Evolutionary conservation across 2,329 filamentous ascomycete species (phyloP), one percentile per base, ranked within the genome.

Genomic region (Exophiala alcalophila): DNA sequence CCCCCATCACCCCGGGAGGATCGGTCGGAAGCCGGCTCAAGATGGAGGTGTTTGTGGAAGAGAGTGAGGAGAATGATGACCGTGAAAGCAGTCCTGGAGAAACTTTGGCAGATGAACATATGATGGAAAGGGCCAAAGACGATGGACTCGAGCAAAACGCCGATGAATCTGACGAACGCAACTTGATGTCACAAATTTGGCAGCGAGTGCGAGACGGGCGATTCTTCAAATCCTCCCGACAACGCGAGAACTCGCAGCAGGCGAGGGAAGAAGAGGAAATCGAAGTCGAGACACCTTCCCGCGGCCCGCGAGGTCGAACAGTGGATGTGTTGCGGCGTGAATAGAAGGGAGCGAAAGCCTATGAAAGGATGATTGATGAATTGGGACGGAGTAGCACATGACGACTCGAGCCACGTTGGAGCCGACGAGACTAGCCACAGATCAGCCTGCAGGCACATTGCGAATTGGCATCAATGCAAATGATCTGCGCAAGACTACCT

Each of bases 211-310:
- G 36, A 27, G 38, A 29, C 14, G 21, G 37, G 12, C 12, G 29
- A 18, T 12, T 38, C 18, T 38, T 45, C 12, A n/a, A n/a, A n/a
- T 32, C 29, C 11, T 32, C 21, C 10, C 10, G n/a, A 2, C 21
- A 27, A 5, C 12, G 15, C 9, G 10, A 34, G n/a, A 20, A 39
- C 23, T 19, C n/a, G 15, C 29, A 27, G 7, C 14, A 14, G 18
- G 12, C 26, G 28, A n/a, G 14, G 5, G 39, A 39, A 9, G 42
- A 42, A 3, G 40, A 46, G 11, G 19, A 34, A n/a, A 24, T 42
- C n/a, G 40, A 37, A 14, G 45, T 52, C 5, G 39, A 44, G 9
- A 52, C 49, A 11, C 49, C 49, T 11, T 43, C 41, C 8, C 41
- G 23, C 27, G 49, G 49, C 8, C 49, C 49, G 12, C n/a, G 41